Conservation (phyloP, 352 stramenopile species). For the Plasmopara viticola region DNA sequence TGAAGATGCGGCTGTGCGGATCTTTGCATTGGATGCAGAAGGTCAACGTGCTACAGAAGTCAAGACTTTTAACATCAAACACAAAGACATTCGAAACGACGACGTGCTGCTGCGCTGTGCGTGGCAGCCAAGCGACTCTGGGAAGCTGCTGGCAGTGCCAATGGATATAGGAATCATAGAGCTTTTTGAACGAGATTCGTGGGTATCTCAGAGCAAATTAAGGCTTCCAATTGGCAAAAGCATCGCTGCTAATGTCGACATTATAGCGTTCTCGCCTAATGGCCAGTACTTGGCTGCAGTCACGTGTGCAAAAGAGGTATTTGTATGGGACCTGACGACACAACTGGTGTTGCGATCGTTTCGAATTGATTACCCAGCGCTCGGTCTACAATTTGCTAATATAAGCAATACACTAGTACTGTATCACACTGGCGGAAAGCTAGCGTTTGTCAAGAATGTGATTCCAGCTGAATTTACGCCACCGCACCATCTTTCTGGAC, state of each 20-base stretch:
- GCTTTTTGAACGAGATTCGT: slow-evolving; percentile 46
- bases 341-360: slow-evolving; percentile 52
- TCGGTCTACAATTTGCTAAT: slow-evolving; percentile 55
- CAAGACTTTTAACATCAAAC: slow-evolving; percentile 52
- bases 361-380: slow-evolving; percentile 45
- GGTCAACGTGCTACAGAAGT: slow-evolving; percentile 33
- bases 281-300: slow-evolving; percentile 63
- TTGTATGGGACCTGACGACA: slow-evolving; percentile 57
- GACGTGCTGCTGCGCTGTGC: slow-evolving; percentile 60
- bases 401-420: slow-evolving; percentile 47
- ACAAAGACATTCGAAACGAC: slow-evolving; percentile 50
- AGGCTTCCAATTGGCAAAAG: slow-evolving; percentile 54
- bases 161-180: slow-evolving; percentile 63
- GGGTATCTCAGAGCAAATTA: slow-evolving; percentile 35
- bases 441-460: slow-evolving; percentile 63
- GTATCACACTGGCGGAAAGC: slow-evolving; percentile 51
- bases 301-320: slow-evolving; percentile 65
- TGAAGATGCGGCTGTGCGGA: slow-evolving; percentile 59
- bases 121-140: slow-evolving; percentile 38
- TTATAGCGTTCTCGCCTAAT: slow-evolving; percentile 74
- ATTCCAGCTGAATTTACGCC: slow-evolving; percentile 49
- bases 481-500: slow-evolving; percentile 34
- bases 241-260: slow-evolving; percentile 53
- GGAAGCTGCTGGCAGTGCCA: slow-evolving; percentile 51
- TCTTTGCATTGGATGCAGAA: slow-evolving; percentile 50